Evolutionary conservation across 257 asterid species (phyloP).

Genomic region (Solanum piurae): DNA sequence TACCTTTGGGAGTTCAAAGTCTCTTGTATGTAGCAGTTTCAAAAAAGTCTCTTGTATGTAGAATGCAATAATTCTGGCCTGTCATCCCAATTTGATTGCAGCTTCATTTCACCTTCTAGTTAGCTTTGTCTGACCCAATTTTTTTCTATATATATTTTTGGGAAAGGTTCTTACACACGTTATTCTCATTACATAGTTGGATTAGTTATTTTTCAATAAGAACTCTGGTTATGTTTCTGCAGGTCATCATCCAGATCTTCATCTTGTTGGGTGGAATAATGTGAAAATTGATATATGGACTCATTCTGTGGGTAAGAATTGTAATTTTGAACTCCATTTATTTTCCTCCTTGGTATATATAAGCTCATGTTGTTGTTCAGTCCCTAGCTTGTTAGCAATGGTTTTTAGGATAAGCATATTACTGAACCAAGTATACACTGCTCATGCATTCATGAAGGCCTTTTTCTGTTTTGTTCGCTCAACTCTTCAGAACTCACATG

Average conservation of each 20-base stretch:
- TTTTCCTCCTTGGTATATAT: background rate
- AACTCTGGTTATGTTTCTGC: slow-evolving; percentile 1
- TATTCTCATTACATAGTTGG: background rate
- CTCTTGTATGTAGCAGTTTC: background rate
- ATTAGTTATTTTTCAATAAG: background rate
- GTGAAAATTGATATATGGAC: slow-evolving; percentile 89
- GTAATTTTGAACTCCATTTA: background rate
- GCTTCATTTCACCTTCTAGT: background rate
- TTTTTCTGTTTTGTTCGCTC: background rate
- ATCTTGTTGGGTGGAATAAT: slow-evolving; percentile 96
- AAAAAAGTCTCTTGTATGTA: background rate
- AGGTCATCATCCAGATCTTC: slow-evolving; percentile 99
- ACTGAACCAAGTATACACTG: background rate
- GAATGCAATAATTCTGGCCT: background rate
- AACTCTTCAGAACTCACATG: background rate
- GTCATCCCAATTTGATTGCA: background rate
- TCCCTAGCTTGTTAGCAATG: background rate
- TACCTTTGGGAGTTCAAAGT: background rate
- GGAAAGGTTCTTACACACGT: background rate
- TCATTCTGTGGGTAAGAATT: slow-evolving; percentile 70
- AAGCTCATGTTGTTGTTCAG: background rate
- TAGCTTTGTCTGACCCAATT: background rate
- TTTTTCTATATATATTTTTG: background rate
- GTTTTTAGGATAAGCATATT: background rate
- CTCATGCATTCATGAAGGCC: background rate